Percentiles rank a stretch among this genome's conserved stretches.
Evolutionary conservation across 2,329 filamentous ascomycete species (phyloP).

Genomic region (Trichophyton rubrum): DNA sequence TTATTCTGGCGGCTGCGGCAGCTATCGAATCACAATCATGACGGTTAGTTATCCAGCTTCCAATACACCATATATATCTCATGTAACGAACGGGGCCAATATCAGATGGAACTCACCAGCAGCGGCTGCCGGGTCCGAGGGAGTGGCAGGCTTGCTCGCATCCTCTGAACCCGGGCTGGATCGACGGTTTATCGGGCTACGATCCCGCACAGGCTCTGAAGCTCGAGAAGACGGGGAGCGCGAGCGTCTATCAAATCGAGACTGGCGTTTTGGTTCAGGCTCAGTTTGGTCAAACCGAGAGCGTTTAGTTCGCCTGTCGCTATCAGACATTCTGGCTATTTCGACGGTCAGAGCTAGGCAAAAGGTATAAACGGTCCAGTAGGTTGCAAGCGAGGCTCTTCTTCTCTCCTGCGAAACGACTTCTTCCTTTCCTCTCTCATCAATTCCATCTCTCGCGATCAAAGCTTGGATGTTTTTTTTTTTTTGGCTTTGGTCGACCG

Average conservation of each 20-base stretch:
- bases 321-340: constrained; percentile 54
- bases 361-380: not conserved
- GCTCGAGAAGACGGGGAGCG: constrained; percentile 61
- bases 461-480: not conserved
- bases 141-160: constrained; percentile 35
- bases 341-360: not conserved
- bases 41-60: constrained; percentile 9
- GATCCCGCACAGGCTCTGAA: constrained; percentile 59
- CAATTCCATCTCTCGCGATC: not conserved
- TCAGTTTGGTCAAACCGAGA: constrained; percentile 92
- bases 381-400: not conserved
- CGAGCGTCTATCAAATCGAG: constrained; percentile 84
- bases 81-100: not conserved
- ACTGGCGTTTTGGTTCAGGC: constrained; percentile 60
- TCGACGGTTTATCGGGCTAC: constrained; percentile 58
- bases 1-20: constrained; percentile 79
- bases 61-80: not conserved
- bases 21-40: constrained; percentile 39
- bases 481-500: not conserved
- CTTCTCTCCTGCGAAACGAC: not conserved
- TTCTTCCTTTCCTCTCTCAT: not conserved
- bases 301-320: constrained; percentile 64
- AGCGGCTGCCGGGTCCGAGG: constrained; percentile 57
- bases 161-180: constrained; percentile 36
- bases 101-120: constrained; percentile 45